A percentile compares a stretch with the other conserved stretches of the same genome.
Evolutionary conservation across 768 basidiomycete species (phyloP).

Genomic region (Heimioporus sp.): DNA sequence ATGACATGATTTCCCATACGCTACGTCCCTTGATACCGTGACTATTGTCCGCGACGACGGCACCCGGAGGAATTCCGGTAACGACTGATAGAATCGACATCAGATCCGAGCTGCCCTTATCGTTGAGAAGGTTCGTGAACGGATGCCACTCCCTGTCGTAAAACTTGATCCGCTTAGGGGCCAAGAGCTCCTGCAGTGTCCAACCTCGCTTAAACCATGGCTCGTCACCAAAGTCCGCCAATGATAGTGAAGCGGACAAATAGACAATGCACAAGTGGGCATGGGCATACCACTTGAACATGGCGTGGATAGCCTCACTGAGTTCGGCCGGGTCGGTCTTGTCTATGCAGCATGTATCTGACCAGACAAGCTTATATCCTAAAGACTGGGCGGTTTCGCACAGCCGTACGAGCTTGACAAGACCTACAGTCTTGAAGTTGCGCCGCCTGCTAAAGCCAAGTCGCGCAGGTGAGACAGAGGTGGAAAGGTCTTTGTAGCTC

Average conservation of each 20-base stretch:
- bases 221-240: conserved; percentile 16
- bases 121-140: conserved; percentile 13
- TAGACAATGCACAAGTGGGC: conserved; percentile 29
- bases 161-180: conserved; percentile 26
- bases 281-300: conserved; percentile 33
- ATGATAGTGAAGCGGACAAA: conserved; percentile 14
- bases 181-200: conserved; percentile 27
- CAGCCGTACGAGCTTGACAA: conserved; percentile 17
- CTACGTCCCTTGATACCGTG: conserved; percentile 12
- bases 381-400: conserved; percentile 19
- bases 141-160: conserved; percentile 22
- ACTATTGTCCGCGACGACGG: conserved; percentile 19
- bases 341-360: conserved; percentile 33
- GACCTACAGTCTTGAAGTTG: conserved; percentile 1
- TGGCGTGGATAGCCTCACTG: conserved; percentile 30
- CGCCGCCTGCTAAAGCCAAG: conserved; percentile 3
- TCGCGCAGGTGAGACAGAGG: neutral
- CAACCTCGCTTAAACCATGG: conserved; percentile 27
- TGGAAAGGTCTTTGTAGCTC: conserved; percentile 16
- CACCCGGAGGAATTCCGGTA: conserved; percentile 18
- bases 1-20: conserved; percentile 27
- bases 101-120: conserved; percentile 11
- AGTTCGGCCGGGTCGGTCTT: conserved; percentile 24
- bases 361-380: conserved; percentile 25
- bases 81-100: conserved; percentile 9